Evolutionary conservation across 1,139 yeast species (phyloP).

Genomic region (Candida tunisiensis): DNA sequence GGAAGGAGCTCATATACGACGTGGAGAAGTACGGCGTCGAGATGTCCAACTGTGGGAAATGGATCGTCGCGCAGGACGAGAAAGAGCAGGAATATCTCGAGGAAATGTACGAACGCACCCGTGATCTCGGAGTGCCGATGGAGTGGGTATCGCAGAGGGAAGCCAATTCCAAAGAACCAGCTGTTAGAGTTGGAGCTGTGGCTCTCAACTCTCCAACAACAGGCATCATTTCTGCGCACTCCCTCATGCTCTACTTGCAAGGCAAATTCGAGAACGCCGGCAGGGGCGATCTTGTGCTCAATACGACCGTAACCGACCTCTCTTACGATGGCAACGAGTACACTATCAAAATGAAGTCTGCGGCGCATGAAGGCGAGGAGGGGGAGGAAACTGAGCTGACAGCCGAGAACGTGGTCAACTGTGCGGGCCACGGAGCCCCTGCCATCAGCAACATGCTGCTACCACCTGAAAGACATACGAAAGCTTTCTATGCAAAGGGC

Average conservation of each 20-base stretch:
- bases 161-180: constrained; percentile 41
- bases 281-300: constrained; percentile 50
- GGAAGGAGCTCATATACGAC: constrained; percentile 50
- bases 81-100: constrained; percentile 42
- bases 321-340: constrained; percentile 13
- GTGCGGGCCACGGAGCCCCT: constrained; percentile 70
- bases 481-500: constrained; percentile 65
- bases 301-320: constrained; percentile 38
- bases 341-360: constrained; percentile 4
- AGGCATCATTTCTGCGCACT: constrained; percentile 75
- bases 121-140: constrained; percentile 34
- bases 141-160: constrained; percentile 30
- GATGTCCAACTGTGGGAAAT: constrained; percentile 57
- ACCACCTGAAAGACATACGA: constrained; percentile 42
- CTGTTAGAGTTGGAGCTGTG: constrained; percentile 44
- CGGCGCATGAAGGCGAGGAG: constrained; percentile 7
- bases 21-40: constrained; percentile 36
- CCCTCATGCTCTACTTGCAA: constrained; percentile 42
- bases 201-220: constrained; percentile 67
- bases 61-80: constrained; percentile 74
- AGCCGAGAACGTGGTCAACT: constrained; percentile 45
- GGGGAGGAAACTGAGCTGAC: constrained; percentile 28
- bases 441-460: constrained; percentile 47
- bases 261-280: constrained; percentile 36
- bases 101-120: constrained; percentile 32